Evolutionary conservation across 2,329 filamentous ascomycete genomes (phyloP).

Genomic region (Cercospora nicotianae): DNA sequence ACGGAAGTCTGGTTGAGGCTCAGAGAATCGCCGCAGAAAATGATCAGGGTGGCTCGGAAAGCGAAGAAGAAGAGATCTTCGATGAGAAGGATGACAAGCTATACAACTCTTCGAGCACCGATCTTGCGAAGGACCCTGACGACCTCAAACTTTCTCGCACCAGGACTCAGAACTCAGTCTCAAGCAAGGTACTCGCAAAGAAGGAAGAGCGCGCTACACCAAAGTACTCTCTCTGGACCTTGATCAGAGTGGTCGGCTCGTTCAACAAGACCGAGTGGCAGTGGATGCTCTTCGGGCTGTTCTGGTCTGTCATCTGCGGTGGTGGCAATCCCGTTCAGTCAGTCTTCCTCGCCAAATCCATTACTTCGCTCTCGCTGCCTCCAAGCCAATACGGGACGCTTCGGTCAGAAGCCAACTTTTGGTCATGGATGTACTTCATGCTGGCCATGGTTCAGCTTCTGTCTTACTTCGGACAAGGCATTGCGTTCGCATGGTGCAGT

Average conservation of each 20-base stretch:
- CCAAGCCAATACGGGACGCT: conserved; percentile 56
- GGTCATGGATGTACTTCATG: conserved; percentile 86
- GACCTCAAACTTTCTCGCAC: conserved; percentile 60
- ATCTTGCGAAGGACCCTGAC: conserved; percentile 56
- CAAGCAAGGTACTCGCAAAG: conserved; percentile 67
- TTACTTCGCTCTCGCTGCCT: conserved; percentile 67
- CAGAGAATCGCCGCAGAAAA: conserved; percentile 71
- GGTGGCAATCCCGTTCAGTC: conserved; percentile 74
- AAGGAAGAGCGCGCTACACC: conserved; percentile 32
- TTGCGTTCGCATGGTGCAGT: conserved; percentile 81
- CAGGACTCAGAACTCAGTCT: conserved; percentile 57
- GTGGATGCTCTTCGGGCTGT: conserved; percentile 70
- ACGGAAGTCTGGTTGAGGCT: conserved; percentile 81
- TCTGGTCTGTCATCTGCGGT: conserved; percentile 75
- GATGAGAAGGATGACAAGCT: conserved; percentile 36
- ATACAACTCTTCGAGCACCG: conserved; percentile 32
- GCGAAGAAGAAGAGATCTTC: conserved; percentile 31
- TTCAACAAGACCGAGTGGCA: conserved; percentile 76
- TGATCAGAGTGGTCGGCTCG: conserved; percentile 74
- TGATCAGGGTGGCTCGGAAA: conserved; percentile 58
- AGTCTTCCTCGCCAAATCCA: conserved; percentile 87
- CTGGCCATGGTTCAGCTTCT: conserved; percentile 73
- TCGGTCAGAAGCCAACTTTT: conserved; percentile 74
- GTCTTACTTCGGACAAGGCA: conserved; percentile 66
- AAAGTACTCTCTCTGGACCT: conserved; percentile 69